Base-by-base conservation (phyloP, 148 eudicot species). In the Limonium bicolor region DNA sequence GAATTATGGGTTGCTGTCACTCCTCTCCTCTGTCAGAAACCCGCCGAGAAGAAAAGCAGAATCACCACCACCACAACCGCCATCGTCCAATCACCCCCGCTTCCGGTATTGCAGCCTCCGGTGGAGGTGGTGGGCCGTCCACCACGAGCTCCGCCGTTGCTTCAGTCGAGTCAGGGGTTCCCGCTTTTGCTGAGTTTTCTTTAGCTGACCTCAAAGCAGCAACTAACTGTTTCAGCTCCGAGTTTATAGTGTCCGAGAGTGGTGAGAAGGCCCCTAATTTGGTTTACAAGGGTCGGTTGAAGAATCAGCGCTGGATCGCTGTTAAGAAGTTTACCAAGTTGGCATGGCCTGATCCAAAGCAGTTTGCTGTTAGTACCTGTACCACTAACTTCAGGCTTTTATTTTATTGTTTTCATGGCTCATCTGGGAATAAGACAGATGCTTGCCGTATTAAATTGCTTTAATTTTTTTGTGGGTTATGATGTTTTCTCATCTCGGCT, bases 271-370 rank as follows among this genome's bases (percentile, higher is more conserved):
- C 86, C n/a, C 72, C 76, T 12, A 82, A 82, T 51, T 51, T 77
- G 48, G 95, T 80, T 12, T 84, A 85, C 54, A 80, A 74, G 51
- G 90, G 95, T 8, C 62, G 61, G 27, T 55, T 85, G 5, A 61
- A 71, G 34, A 69, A 67, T 43, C 70, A 65, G n/a, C 63, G 68
- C 22, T 84, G 76, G 82, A 79, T 84, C 52, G 88, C 90, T 21
- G 90, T 85, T 50, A 85, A 85, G 67, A 79, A 71, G 65, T 85
- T 85, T 21, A 60, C 73, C 5, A 80, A 80, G 53, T 55, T 72
- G 46, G 82, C 95, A 16, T 85, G 95, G 95, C 95, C 82, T 40
- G 90, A 85, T 58, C 77, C 90, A 8, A 77, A 80, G 41, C 84
- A 83, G 36, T 83, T 83, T 54, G 84, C 74, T 68, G 94, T 82